Conservation (phyloP, 164 flowering plant species). For the Liquidambar formosana region DNA sequence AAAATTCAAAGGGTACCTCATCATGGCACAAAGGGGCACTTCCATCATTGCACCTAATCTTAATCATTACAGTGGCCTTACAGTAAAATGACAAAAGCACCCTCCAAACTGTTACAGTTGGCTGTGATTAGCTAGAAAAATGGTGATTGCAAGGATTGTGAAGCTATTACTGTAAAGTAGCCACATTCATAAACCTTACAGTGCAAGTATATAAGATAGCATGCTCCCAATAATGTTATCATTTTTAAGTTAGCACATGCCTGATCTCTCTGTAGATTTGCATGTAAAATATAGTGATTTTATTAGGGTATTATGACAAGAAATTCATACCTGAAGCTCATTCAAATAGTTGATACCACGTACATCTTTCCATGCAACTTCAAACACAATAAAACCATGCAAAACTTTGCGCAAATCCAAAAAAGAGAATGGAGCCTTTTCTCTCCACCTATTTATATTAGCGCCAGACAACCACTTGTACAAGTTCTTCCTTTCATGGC, state of each 20-base stretch:
- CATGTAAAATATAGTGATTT: neutral
- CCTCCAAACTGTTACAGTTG: neutral
- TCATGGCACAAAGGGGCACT: neutral
- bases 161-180: neutral
- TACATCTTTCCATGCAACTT: conserved; percentile 36
- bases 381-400: conserved; percentile 40
- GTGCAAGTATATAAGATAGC: neutral
- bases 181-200: neutral
- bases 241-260: neutral
- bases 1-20: neutral
- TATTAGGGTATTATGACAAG: neutral
- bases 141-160: neutral
- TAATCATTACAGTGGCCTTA: neutral
- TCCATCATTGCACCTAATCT: neutral
- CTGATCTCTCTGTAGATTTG: neutral
- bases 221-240: neutral
- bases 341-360: conserved; percentile 34
- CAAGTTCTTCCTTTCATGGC: conserved; percentile 12
- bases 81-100: neutral
- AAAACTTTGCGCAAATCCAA: conserved; percentile 25
- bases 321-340: conserved; percentile 33
- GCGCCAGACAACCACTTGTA: conserved; percentile 29
- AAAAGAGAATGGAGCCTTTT: conserved; percentile 22
- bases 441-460: conserved; percentile 20
- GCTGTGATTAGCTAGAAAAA: neutral